phyloP scores from a whole-genome alignment of 148 eudicot genomes.

The Oxyria digyna region DNA sequence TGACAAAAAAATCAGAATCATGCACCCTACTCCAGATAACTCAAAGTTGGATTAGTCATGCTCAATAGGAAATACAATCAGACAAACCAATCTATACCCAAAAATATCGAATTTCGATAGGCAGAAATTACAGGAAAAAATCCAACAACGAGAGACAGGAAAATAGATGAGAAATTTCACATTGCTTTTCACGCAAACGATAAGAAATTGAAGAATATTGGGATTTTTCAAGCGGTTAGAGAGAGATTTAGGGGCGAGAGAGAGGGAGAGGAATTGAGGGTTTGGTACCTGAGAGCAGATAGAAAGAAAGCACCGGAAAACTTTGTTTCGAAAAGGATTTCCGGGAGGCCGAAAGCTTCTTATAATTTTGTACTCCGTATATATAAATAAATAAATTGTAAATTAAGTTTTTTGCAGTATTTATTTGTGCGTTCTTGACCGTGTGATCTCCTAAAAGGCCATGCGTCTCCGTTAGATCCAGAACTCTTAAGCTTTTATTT shows the following conservation, averaged over 20 bases:
- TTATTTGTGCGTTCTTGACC: not conserved
- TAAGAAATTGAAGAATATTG: not conserved
- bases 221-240: not conserved
- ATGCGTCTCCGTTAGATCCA: not conserved
- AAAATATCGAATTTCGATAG: not conserved
- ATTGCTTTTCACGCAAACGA: not conserved
- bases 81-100: not conserved
- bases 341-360: slow-evolving; percentile 1
- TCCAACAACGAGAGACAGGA: not conserved
- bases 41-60: not conserved
- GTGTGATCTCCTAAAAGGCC: not conserved
- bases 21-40: slow-evolving; percentile 7
- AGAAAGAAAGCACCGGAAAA: slow-evolving; percentile 19
- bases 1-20: not conserved
- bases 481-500: not conserved
- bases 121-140: not conserved
- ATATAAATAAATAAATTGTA: not conserved
- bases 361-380: not conserved
- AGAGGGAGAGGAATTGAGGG: not conserved
- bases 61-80: not conserved
- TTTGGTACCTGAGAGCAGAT: slow-evolving; percentile 22
- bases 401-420: slow-evolving; percentile 4
- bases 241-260: not conserved
- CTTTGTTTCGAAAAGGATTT: not conserved
- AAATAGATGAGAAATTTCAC: not conserved